Conservation (phyloP, 768 basidiomycete species). For the Leccinum pellstonianum region DNA sequence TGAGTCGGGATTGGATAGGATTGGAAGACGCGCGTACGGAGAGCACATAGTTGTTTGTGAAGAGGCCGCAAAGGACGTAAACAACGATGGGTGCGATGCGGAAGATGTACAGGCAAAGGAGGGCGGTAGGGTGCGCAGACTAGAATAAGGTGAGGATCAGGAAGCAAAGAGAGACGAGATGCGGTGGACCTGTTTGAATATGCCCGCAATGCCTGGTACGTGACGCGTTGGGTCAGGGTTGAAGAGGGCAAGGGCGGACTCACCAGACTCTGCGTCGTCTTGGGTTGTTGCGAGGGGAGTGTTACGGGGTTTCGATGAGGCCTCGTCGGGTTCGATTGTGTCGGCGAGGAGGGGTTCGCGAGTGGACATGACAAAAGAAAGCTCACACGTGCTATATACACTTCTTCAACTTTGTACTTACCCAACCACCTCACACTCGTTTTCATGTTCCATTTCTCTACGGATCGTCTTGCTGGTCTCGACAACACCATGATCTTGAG, state of each 20-base stretch:
- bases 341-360: slow-evolving; percentile 61
- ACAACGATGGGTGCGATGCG: slow-evolving; percentile 83
- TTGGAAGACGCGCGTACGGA: slow-evolving; percentile 55
- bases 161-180: neutral
- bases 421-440: slow-evolving; percentile 6
- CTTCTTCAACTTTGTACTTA: slow-evolving; percentile 8
- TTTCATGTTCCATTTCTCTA: slow-evolving; percentile 37
- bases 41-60: slow-evolving; percentile 88
- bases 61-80: slow-evolving; percentile 91
- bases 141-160: slow-evolving; percentile 31
- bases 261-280: neutral
- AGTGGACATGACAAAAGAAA: slow-evolving; percentile 45
- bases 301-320: slow-evolving; percentile 30
- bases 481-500: slow-evolving; percentile 38
- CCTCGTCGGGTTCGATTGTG: slow-evolving; percentile 88
- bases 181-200: slow-evolving; percentile 66
- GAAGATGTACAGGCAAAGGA: slow-evolving; percentile 91
- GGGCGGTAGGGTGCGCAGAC: slow-evolving; percentile 78
- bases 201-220: slow-evolving; percentile 61
- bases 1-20: neutral
- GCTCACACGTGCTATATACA: slow-evolving; percentile 5
- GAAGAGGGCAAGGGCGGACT: neutral
- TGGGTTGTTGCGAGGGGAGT: slow-evolving; percentile 50
- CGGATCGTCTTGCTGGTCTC: slow-evolving; percentile 44
- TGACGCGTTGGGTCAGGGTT: slow-evolving; percentile 4